Conservation (phyloP, 305 asterid species). For the Plantago coronopus region DNA sequence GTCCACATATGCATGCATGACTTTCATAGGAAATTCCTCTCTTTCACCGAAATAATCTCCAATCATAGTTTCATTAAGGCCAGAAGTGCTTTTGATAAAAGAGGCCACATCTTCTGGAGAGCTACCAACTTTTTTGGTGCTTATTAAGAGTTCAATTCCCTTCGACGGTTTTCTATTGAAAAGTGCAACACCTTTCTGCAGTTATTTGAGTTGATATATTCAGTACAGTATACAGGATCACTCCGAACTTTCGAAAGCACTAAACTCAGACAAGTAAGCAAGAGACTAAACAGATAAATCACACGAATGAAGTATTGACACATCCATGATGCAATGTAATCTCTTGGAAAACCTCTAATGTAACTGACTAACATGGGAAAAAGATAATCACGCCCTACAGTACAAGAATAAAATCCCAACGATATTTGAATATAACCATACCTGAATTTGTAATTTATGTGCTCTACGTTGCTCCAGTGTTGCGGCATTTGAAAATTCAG, state of each 20-base stretch:
- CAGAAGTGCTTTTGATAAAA: conserved; percentile 82
- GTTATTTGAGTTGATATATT: conserved; percentile 30
- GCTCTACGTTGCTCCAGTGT: conserved; percentile 96
- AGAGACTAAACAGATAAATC: conserved; percentile 10
- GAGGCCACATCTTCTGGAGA: conserved; percentile 89
- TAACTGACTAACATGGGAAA: neutral
- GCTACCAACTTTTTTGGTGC: conserved; percentile 69
- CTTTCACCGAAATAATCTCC: conserved; percentile 98
- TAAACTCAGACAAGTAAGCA: neutral
- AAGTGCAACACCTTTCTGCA: conserved; percentile 94
- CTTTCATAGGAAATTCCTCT: conserved; percentile 90
- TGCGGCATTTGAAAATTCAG: conserved; percentile 72
- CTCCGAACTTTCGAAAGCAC: conserved; percentile 11
- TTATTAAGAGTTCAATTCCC: conserved; percentile 86
- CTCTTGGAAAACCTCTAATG: neutral
- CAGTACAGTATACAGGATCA: conserved; percentile 19
- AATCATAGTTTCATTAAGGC: conserved; percentile 81
- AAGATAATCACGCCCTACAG: neutral
- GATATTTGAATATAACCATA: conserved; percentile 33
- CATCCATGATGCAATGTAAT: conserved; percentile 18
- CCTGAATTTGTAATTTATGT: conserved; percentile 93
- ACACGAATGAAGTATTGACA: conserved; percentile 1
- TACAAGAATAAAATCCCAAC: conserved; percentile 1
- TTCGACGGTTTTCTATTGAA: conserved; percentile 94
- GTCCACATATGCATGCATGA: conserved; percentile 99